These are phyloP conservation scores for Melastoma malabathricum DNA, from an alignment of 345 rosid genomes.

Conservation along the genomic window DNA sequence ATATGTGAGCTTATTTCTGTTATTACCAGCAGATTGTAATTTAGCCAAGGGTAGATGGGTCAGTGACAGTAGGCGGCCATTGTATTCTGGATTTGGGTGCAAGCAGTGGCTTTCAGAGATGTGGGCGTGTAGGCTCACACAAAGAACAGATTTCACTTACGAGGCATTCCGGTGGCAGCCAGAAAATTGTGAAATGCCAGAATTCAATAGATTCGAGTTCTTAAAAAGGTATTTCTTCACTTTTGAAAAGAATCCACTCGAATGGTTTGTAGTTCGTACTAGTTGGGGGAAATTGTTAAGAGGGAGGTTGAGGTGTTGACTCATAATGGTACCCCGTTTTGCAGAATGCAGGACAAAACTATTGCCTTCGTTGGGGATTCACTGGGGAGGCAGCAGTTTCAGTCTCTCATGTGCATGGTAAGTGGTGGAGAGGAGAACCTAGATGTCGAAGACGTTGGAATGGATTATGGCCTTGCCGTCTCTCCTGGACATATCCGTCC, in stretches of 20 bases:
- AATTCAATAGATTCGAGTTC: constrained; percentile 50
- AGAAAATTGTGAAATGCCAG: constrained; percentile 46
- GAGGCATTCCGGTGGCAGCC: constrained; percentile 79
- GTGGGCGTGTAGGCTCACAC: constrained; percentile 64
- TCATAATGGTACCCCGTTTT: constrained; percentile 3
- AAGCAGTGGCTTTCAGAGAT: constrained; percentile 57
- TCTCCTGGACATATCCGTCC: constrained; percentile 44
- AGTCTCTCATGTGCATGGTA: constrained; percentile 69
- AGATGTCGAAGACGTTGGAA: constrained; percentile 47
- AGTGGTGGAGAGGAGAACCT: constrained; percentile 42
- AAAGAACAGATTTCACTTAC: constrained; percentile 54
- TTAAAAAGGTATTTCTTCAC: constrained; percentile 29
- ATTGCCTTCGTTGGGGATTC: constrained; percentile 82
- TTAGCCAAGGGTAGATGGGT: constrained; percentile 66
- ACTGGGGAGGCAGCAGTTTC: constrained; percentile 70
- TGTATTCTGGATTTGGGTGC: constrained; percentile 53
- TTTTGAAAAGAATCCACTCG: neutral
- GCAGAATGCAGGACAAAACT: constrained; percentile 65
- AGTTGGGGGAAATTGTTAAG: constrained; percentile 1
- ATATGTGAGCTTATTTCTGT: constrained; percentile 2
- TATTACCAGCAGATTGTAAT: constrained; percentile 41
- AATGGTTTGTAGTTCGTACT: neutral
- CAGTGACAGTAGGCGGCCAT: constrained; percentile 31
- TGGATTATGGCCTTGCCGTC: constrained; percentile 45
- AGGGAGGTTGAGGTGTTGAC: neutral